Percentiles rank a stretch among this genome's conserved stretches.
Conservation (phyloP, 768 basidiomycete species). For the Suillus placidus region DNA sequence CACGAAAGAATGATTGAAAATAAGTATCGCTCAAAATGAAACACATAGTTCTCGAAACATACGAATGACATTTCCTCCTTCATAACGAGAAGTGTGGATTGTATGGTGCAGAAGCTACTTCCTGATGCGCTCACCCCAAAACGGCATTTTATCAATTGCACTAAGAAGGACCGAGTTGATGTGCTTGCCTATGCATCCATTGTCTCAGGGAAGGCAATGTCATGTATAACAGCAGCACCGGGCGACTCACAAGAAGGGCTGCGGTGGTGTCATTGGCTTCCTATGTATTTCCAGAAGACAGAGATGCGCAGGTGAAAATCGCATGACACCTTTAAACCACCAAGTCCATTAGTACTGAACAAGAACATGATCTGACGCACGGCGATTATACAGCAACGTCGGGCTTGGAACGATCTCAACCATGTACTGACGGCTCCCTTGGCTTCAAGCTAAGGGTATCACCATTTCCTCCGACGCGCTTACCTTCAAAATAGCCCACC, state of each 20-base stretch:
- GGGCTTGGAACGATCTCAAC: background rate
- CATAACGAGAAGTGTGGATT: background rate
- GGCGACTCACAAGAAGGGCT: background rate
- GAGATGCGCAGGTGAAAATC: background rate
- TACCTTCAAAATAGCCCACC: background rate
- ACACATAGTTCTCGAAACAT: background rate
- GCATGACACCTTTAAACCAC: background rate
- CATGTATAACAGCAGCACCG: background rate
- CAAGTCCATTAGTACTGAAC: background rate
- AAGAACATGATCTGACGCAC: background rate
- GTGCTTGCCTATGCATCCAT: background rate
- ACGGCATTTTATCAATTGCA: background rate
- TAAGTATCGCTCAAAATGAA: background rate
- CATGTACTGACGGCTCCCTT: background rate
- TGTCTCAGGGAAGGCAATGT: background rate
- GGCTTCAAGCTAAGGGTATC: background rate
- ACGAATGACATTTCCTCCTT: background rate
- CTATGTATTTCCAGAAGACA: background rate
- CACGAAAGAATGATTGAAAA: background rate
- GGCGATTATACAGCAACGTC: background rate
- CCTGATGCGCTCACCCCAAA: background rate
- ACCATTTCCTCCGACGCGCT: background rate
- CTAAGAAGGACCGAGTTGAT: background rate
- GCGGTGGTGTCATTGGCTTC: background rate
- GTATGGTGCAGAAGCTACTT: background rate